These are phyloP conservation scores for Puccinia hordei DNA, from an alignment of 1,284 basidiomycete species.

Conservation along the genomic window DNA sequence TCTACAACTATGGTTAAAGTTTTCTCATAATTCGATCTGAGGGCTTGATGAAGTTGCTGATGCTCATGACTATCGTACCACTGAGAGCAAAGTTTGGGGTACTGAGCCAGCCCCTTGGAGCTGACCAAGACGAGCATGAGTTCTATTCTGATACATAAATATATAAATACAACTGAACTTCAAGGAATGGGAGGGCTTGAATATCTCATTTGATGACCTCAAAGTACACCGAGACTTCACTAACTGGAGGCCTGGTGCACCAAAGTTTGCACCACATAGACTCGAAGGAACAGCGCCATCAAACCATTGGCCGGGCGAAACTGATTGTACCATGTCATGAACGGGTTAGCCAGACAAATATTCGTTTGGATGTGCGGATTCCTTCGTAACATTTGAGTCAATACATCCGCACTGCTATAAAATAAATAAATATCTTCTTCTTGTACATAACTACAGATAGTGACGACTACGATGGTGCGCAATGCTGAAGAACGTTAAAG, in stretches of 20 bases:
- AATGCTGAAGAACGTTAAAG: constrained; percentile 8
- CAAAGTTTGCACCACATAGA: constrained; percentile 3
- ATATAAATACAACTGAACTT: background rate
- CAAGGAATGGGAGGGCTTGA: constrained; percentile 17
- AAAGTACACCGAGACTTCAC: background rate
- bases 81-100: constrained; percentile 14
- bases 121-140: constrained; percentile 8
- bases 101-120: constrained; percentile 3
- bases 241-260: constrained; percentile 1
- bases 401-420: background rate
- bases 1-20: background rate
- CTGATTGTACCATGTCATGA: background rate
- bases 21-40: background rate
- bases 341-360: background rate
- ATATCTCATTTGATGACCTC: constrained; percentile 16
- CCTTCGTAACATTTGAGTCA: background rate
- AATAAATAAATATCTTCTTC: too few relatives aligned
- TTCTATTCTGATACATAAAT: constrained; percentile 25
- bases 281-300: constrained; percentile 9
- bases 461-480: background rate
- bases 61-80: background rate
- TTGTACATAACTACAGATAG: too few relatives aligned
- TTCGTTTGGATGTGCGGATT: constrained; percentile 9
- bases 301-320: background rate
- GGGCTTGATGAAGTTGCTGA: background rate